Evolutionary conservation across 352 stramenopile genomes (phyloP).

Genomic region (Globisporangium heterothallicum): DNA sequence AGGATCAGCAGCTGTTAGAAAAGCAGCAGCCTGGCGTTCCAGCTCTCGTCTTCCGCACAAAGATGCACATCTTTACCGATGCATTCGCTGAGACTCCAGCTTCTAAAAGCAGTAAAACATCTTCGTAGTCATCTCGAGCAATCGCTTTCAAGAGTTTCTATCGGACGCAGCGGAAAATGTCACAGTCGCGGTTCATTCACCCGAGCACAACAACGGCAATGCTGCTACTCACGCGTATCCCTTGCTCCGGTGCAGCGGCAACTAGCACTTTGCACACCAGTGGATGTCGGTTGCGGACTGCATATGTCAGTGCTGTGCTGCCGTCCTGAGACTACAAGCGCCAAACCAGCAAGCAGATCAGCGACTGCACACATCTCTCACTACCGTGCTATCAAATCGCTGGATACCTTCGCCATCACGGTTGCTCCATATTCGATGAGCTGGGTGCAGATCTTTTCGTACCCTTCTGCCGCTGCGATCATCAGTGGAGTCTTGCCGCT

Average conservation of each 20-base stretch:
- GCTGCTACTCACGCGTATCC: background rate
- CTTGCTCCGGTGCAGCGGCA: slow-evolving; percentile 2
- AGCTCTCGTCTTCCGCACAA: no score
- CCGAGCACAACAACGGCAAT: background rate
- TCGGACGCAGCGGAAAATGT: no score
- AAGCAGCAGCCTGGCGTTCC: no score
- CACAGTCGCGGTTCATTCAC: no score
- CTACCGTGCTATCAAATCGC: background rate
- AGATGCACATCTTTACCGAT: no score
- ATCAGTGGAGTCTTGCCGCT: background rate
- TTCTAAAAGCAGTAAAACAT: no score
- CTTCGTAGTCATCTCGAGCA: no score
- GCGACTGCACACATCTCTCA: background rate
- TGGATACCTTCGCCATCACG: background rate
- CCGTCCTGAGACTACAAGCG: slow-evolving; percentile 1
- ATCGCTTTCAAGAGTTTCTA: no score
- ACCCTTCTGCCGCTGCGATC: background rate
- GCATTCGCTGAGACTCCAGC: no score
- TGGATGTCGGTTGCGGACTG: slow-evolving; percentile 4
- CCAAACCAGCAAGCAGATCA: background rate
- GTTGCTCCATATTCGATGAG: background rate
- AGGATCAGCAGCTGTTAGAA: background rate
- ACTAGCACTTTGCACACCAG: slow-evolving; percentile 6
- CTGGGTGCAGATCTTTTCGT: background rate
- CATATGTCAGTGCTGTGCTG: slow-evolving; percentile 7